These are phyloP conservation scores for Aspergillus cavernicola DNA, from an alignment of 495 filamentous ascomycete species.

Conservation along the genomic window DNA sequence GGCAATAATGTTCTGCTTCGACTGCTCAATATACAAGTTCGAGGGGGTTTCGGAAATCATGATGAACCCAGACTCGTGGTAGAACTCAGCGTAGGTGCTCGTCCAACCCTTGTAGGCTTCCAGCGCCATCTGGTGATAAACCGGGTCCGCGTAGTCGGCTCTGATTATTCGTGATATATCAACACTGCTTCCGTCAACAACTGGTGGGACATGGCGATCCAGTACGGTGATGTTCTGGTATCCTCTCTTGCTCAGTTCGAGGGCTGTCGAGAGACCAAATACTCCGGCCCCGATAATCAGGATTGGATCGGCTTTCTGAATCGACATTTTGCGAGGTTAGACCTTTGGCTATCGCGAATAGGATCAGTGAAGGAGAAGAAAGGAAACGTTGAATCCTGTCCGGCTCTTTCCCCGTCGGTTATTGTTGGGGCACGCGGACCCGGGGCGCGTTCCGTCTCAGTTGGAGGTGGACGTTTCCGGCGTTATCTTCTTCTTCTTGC, in stretches of 20 bases:
- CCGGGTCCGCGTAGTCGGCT: constrained; percentile 66
- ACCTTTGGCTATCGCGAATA: background rate
- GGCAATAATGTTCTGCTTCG: constrained; percentile 35
- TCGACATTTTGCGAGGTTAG: constrained; percentile 7
- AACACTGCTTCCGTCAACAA: constrained; percentile 58
- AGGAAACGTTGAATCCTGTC: background rate
- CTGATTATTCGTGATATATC: constrained; percentile 71
- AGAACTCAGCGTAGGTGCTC: constrained; percentile 30
- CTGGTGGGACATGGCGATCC: constrained; percentile 55
- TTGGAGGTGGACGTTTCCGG: background rate
- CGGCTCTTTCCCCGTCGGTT: background rate
- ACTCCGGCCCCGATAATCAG: constrained; percentile 69
- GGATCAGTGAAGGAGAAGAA: background rate
- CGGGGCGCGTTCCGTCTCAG: constrained; percentile 1
- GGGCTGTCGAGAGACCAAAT: constrained; percentile 64
- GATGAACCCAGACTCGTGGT: constrained; percentile 32
- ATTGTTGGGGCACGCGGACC: background rate
- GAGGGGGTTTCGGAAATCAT: background rate
- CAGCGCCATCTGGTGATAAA: constrained; percentile 61
- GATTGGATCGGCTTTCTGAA: constrained; percentile 39
- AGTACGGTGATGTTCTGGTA: constrained; percentile 57
- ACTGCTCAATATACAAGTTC: constrained; percentile 23
- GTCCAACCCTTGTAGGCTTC: constrained; percentile 66
- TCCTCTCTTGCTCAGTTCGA: constrained; percentile 51
- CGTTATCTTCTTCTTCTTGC: background rate